These are phyloP conservation scores for Maudiozyma turicensis DNA, from an alignment of 805 yeast species.

Conservation along the genomic window DNA sequence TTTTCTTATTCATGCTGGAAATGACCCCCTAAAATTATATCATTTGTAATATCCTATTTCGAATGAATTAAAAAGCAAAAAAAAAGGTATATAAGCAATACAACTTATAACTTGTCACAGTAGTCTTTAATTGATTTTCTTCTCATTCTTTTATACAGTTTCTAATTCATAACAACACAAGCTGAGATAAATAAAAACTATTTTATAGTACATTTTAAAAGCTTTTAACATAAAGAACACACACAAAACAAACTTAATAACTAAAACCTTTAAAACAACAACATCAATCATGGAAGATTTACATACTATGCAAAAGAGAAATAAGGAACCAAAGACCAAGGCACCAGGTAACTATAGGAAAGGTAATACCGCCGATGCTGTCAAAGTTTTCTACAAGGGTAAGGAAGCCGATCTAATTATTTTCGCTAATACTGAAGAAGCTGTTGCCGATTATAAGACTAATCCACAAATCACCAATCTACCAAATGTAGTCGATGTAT, in stretches of 20 bases:
- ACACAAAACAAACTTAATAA: background rate
- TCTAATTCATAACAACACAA: background rate
- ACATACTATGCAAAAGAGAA: conserved; percentile 1
- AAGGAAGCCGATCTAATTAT: conserved; percentile 51
- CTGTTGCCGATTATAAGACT: conserved; percentile 33
- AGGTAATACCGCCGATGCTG: conserved; percentile 22
- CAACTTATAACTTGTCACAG: too few relatives aligned
- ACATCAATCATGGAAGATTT: background rate
- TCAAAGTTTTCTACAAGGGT: conserved; percentile 59
- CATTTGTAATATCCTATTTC: too few relatives aligned
- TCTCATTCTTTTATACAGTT: background rate
- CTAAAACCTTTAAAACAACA: background rate
- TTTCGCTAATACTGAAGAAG: conserved; percentile 48
- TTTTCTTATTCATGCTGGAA: too few relatives aligned
- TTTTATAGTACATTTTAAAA: too few relatives aligned
- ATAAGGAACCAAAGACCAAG: background rate
- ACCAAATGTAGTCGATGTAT: conserved; percentile 54
- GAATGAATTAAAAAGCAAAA: too few relatives aligned
- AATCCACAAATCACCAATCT: conserved; percentile 37
- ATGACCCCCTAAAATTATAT: too few relatives aligned
- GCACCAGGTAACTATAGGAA: background rate
- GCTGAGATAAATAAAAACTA: too few relatives aligned
- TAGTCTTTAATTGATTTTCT: background rate
- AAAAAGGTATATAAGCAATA: too few relatives aligned
- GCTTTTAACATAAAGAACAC: background rate